phyloP scores from a whole-genome alignment of 192 early-diverging fungal genomes.

The Backusella macrospora region DNA sequence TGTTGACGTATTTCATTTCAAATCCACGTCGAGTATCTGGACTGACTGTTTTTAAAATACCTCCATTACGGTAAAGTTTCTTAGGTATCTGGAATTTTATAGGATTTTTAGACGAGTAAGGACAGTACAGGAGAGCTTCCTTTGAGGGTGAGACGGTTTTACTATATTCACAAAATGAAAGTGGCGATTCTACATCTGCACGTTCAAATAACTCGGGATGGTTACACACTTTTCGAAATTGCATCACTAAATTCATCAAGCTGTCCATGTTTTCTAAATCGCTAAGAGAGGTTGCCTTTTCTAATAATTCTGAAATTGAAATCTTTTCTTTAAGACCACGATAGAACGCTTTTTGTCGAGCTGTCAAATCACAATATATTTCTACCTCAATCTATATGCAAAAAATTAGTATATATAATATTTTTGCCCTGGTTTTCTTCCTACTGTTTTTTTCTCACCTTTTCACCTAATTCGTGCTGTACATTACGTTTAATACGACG shows the following conservation, averaged over 20 bases:
- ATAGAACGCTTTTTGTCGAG: slow-evolving; percentile 74
- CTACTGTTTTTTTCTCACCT: slow-evolving; percentile 42
- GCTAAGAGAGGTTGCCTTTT: slow-evolving; percentile 63
- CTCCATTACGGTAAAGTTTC: slow-evolving; percentile 67
- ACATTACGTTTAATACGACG: slow-evolving; percentile 89
- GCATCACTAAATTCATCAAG: slow-evolving; percentile 94
- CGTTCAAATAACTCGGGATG: slow-evolving; percentile 89
- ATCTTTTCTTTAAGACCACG: slow-evolving; percentile 77
- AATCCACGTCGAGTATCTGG: slow-evolving; percentile 47
- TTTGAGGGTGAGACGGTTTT: slow-evolving; percentile 62
- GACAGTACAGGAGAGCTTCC: slow-evolving; percentile 55
- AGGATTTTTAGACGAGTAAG: slow-evolving; percentile 64
- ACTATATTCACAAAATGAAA: slow-evolving; percentile 61
- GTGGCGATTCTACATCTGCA: slow-evolving; percentile 77
- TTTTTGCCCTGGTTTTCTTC: neutral
- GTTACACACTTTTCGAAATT: slow-evolving; percentile 89
- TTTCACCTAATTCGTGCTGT: slow-evolving; percentile 88
- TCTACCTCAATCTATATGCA: slow-evolving; percentile 71
- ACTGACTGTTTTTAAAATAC: slow-evolving; percentile 48
- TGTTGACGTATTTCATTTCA: slow-evolving; percentile 46
- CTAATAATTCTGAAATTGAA: slow-evolving; percentile 74
- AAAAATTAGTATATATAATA: neutral
- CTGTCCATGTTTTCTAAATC: slow-evolving; percentile 77
- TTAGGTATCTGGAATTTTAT: slow-evolving; percentile 71
- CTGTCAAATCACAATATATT: slow-evolving; percentile 77